Evolutionary conservation across 2,329 filamentous ascomycete genomes (phyloP).

Genomic region (Septoria petroselini): DNA sequence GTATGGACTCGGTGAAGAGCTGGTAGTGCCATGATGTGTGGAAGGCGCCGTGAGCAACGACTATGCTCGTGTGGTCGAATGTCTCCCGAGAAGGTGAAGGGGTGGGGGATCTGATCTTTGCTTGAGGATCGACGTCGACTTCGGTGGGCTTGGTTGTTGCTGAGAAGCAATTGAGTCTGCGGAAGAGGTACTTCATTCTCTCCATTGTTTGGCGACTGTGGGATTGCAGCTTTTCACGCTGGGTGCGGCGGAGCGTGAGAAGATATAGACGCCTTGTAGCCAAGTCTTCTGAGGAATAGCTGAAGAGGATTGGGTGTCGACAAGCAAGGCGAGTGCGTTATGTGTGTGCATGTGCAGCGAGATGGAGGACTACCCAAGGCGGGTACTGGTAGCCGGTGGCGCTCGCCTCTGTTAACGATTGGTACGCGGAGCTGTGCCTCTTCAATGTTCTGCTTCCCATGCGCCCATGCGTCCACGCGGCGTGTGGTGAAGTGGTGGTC

Average conservation of each 20-base stretch:
- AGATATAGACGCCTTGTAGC: not conserved
- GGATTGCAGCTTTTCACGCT: not conserved
- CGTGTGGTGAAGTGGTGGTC: not conserved
- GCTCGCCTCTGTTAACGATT: not conserved
- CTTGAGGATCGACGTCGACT: not conserved
- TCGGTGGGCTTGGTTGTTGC: not conserved
- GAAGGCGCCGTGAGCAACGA: slow-evolving; percentile 24
- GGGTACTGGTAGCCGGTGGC: not conserved
- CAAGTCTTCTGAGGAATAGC: not conserved
- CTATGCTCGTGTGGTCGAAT: slow-evolving; percentile 15
- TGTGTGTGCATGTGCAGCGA: not conserved
- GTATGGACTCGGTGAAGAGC: slow-evolving; percentile 14
- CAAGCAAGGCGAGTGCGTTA: too few species aligned
- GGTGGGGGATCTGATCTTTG: slow-evolving; percentile 11
- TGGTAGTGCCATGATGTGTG: slow-evolving; percentile 23
- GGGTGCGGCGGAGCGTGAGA: not conserved
- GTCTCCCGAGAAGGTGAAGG: slow-evolving; percentile 4
- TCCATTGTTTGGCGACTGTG: slow-evolving; percentile 4
- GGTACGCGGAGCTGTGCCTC: not conserved
- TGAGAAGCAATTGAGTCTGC: slow-evolving; percentile 9
- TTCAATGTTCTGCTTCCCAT: slow-evolving; percentile 2
- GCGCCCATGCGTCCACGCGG: not conserved
- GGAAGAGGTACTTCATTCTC: slow-evolving; percentile 6
- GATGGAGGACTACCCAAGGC: too few species aligned
- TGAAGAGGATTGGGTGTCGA: too few species aligned